Base-by-base conservation (phyloP, 345 rosid species). In the Lumnitzera littorea region DNA sequence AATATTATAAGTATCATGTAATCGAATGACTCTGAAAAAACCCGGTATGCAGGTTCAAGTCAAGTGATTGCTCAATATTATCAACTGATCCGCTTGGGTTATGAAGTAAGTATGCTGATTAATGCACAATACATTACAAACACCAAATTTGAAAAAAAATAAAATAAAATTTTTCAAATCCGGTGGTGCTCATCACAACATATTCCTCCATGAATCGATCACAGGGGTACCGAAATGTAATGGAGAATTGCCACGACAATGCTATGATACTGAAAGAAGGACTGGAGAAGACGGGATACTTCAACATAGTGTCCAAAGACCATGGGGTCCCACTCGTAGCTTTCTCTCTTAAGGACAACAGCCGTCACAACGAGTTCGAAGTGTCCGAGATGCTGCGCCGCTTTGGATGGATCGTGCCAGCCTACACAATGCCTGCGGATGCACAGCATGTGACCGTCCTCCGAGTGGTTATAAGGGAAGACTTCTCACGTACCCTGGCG, bases 381-480 rank as follows among this genome's bases (percentile, higher is more conserved):
- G 78, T 91, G 46, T 74, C 98, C 0, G 95, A 91, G 43, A 71
- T 72, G 85, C 80, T 91, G 25, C 86, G 96, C 3, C 87, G 98
- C 15, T 89, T 77, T n/a, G 96, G 98, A 0, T 91, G 98, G 96
- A 89, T 91, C 0, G 96, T 91, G 62, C 98, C 96, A 0, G 96
- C 98, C 48, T 91, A 91, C 72, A 83, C 90, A 11, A 88, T 91
- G 96, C 98, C 98, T 0, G 91, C 96, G 0, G 82, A 89, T 54
- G 98, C 96, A 2, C 88, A 89, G 62, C 96, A 92, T 67, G 59
- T 92, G 11, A 92, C 98, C 0, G 98, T 92, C 53, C 80, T 92
- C 0, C 95, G 98, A 3, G 96, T 92, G 5, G 98, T 92, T 16
- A 76, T 89, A 0, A 74, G 98, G 49, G 98, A 92, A 72, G 98